Conservation (phyloP, 306 rosid species). For the Ammopiptanthus mongolicus region DNA sequence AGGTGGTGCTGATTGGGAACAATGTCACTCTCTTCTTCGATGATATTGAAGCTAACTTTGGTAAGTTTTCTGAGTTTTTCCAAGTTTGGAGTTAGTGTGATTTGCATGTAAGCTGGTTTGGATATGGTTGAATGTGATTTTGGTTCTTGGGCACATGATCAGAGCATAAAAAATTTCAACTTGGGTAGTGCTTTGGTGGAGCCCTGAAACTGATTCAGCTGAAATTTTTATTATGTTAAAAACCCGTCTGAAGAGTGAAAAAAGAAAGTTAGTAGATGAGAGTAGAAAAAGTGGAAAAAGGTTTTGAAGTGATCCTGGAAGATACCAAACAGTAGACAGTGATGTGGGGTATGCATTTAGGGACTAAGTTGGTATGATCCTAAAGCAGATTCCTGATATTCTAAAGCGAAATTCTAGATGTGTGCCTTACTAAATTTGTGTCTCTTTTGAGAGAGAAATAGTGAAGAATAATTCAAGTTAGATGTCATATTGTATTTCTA, state of each 20-base stretch:
- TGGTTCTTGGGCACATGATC: neutral
- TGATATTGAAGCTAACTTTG: slow-evolving; percentile 90
- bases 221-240: neutral
- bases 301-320: slow-evolving; percentile 2
- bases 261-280: neutral
- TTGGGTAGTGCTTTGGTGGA: neutral
- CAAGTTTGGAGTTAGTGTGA: neutral
- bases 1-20: slow-evolving; percentile 73
- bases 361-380: neutral
- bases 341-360: neutral
- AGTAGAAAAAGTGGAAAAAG: neutral
- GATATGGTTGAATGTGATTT: slow-evolving; percentile 2
- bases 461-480: neutral
- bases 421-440: neutral
- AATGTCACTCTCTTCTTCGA: slow-evolving; percentile 81
- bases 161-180: slow-evolving; percentile 1
- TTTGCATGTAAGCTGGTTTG: slow-evolving; percentile 9
- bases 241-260: neutral
- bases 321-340: slow-evolving; percentile 4
- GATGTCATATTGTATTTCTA: neutral
- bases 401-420: neutral
- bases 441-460: neutral
- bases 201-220: neutral
- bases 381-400: neutral
- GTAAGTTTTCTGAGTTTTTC: slow-evolving; percentile 51